Conservation (phyloP, 2,329 filamentous ascomycete genomes). For the Colletotrichum ledebouriae region DNA sequence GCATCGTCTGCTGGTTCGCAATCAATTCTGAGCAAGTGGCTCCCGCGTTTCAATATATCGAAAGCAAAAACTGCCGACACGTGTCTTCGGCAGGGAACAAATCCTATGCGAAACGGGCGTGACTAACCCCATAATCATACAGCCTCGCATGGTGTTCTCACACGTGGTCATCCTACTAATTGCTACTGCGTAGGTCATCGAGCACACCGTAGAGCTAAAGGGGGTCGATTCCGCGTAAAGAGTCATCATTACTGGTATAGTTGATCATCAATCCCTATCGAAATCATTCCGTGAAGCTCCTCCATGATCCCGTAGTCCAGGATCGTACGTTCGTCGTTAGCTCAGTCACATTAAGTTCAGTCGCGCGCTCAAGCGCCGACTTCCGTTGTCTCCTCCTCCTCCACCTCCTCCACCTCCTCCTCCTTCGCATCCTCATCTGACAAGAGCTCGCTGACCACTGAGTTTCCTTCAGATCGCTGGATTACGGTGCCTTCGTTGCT, state of each 20-base stretch:
- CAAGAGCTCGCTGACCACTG: conserved; percentile 56
- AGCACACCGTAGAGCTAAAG: not conserved
- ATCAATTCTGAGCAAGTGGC: no score
- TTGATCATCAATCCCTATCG: conserved; percentile 35
- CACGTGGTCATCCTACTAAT: no score
- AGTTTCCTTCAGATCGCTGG: conserved; percentile 48
- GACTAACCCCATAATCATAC: no score
- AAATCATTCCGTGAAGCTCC: conserved; percentile 19
- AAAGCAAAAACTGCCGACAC: no score
- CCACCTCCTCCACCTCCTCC: conserved; percentile 46
- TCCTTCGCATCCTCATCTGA: conserved; percentile 53
- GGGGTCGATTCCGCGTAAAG: conserved; percentile 11
- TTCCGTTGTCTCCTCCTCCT: no score
- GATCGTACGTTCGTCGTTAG: conserved; percentile 7
- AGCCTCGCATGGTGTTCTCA: no score
- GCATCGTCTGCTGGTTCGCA: no score
- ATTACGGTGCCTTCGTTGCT: conserved; percentile 46
- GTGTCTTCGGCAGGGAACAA: no score
- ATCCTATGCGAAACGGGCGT: no score
- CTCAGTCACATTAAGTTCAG: conserved; percentile 5
- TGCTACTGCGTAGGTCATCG: no score
- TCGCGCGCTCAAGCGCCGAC: conserved; percentile 43
- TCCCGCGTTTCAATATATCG: no score
- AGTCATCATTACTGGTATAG: conserved; percentile 37
- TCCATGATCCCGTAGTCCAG: conserved; percentile 4